Base-by-base conservation (phyloP, 345 rosid genomes). In the Balakata baccata region DNA sequence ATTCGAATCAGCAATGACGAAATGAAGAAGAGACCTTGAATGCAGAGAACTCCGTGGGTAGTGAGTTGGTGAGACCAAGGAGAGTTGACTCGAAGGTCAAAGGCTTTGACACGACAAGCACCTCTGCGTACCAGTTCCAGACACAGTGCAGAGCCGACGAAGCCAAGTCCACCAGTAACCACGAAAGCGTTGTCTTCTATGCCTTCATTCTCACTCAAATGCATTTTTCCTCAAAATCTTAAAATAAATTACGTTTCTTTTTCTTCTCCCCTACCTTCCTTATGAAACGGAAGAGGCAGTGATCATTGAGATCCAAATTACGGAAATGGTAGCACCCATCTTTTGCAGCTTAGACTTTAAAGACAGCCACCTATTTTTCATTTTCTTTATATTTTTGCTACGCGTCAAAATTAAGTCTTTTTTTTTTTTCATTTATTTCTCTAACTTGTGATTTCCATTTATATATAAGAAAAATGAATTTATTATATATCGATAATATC, bases 191-290 rank as follows among this genome's bases (percentile, higher is more conserved):
- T 84, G 69, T 83, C 92, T 77, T 94, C 94, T 56, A 94, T 85
- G 11, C 98, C 98, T 79, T 94, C 97, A 72, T 92, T 94, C 79
- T 94, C 98, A 84, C 93, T 92, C 80, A 94, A 74, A 83, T 89
- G 96, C 97, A 92, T 89, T 54, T 78, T 51, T 17, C 11, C 22
- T 18, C 34, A 29, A 29, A 29, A 29, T 29, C 34, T 39, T 49
- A 38, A 4, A 13, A 3, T 14, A 13, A 51, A 14, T 13, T 14
- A 13, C 6, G 0, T n/a, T 7, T 54, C 18, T 22, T 7, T 7
- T 22, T 54, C 59, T 18, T 22, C 59, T 22, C 18, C 56, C 5
- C n/a, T 20, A 17, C 56, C 18, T 51, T 51, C 56, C 18, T 51
- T 13, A 16, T 14, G 56, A 51, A 51, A 51, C 14, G 56, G 56